These are phyloP conservation scores for Cadophora gregata DNA, from an alignment of 2,329 filamentous ascomycete genomes.

Conservation along the genomic window DNA sequence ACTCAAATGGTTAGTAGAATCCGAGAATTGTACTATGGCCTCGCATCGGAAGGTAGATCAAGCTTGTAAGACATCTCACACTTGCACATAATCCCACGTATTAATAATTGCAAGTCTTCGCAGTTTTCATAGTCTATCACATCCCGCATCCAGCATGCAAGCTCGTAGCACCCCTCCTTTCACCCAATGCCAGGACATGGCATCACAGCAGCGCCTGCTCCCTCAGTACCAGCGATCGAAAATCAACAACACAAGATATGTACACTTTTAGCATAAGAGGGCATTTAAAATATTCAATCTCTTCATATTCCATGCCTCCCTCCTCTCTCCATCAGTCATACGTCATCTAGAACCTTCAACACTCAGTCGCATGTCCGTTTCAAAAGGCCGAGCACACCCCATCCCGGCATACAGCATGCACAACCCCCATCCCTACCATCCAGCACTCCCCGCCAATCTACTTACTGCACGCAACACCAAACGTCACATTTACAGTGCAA, in stretches of 20 bases:
- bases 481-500: neutral
- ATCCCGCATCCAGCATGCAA: neutral
- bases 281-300: neutral
- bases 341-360: neutral
- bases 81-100: neutral
- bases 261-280: neutral
- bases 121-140: neutral
- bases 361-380: constrained; percentile 9
- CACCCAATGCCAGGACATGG: neutral
- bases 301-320: neutral
- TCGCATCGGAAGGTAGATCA: neutral
- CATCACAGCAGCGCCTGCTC: neutral
- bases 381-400: constrained; percentile 9
- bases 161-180: neutral
- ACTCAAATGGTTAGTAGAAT: neutral
- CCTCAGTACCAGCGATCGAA: neutral
- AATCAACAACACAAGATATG: neutral
- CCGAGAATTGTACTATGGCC: too few species aligned
- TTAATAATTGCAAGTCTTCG: neutral
- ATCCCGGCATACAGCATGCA: constrained; percentile 4
- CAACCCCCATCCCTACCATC: constrained; percentile 1
- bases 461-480: neutral
- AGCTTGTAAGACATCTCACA: neutral
- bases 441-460: neutral
- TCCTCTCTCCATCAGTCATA: neutral